These are phyloP conservation scores for Schizochytrium sp. DNA, from an alignment of 108 stramenopile genomes.

Conservation along the genomic window DNA sequence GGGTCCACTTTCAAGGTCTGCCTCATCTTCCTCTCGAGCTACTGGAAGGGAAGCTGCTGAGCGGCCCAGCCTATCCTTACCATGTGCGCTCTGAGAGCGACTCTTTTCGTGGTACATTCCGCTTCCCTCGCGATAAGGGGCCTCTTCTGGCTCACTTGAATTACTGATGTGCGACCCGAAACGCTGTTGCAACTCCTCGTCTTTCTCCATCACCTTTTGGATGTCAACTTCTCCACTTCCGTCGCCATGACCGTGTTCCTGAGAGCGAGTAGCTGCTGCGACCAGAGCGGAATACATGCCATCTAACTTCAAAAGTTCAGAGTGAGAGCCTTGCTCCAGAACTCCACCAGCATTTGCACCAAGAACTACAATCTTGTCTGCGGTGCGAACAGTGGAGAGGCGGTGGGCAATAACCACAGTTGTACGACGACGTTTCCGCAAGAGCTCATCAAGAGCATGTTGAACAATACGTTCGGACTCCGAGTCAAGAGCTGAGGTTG, in stretches of 20 bases:
- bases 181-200: background rate
- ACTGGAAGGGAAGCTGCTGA: background rate
- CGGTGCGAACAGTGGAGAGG: conserved; percentile 83
- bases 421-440: conserved; percentile 72
- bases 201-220: background rate
- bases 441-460: conserved; percentile 80
- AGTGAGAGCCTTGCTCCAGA: conserved; percentile 84
- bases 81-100: background rate
- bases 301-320: conserved; percentile 77
- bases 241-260: background rate
- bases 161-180: conserved; percentile 9
- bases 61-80: too few relatives aligned
- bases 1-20: background rate
- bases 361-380: conserved; percentile 88
- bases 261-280: conserved; percentile 31
- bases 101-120: background rate
- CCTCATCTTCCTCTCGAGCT: background rate
- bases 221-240: background rate
- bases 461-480: conserved; percentile 87
- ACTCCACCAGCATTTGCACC: conserved; percentile 75
- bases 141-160: background rate
- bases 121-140: background rate
- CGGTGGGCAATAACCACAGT: conserved; percentile 86
- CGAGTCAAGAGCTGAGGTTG: conserved; percentile 85
- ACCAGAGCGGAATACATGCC: conserved; percentile 80